Evolutionary conservation across 2,329 filamentous ascomycete species (phyloP).

Genomic region (Grosmannia serpens): DNA sequence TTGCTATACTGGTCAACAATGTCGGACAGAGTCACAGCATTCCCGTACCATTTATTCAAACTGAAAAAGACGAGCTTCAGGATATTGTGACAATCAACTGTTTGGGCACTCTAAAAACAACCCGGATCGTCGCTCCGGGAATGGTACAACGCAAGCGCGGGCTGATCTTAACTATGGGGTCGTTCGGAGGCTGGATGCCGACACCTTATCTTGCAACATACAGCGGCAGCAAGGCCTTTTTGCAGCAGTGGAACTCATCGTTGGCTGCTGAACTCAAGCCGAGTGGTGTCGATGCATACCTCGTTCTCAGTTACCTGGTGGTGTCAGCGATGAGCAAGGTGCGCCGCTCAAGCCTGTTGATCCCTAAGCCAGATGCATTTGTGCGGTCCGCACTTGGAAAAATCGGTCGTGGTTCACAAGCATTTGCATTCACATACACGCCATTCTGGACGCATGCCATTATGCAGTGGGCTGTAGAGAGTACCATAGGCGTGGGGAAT

Average conservation of each 20-base stretch:
- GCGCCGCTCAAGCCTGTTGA: constrained; percentile 60
- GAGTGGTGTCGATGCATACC: constrained; percentile 76
- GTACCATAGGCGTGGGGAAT: constrained; percentile 38
- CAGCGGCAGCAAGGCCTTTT: constrained; percentile 94
- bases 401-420: constrained; percentile 73
- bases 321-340: constrained; percentile 97
- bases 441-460: constrained; percentile 88
- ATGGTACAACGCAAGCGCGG: constrained; percentile 78
- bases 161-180: constrained; percentile 93
- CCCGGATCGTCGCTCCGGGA: constrained; percentile 70
- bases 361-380: constrained; percentile 74
- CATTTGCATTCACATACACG: constrained; percentile 72
- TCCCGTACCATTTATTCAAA: constrained; percentile 78
- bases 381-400: constrained; percentile 69
- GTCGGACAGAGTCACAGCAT: constrained; percentile 92
- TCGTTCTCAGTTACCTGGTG: constrained; percentile 85
- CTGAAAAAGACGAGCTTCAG: constrained; percentile 65
- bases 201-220: constrained; percentile 92
- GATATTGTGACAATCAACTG: constrained; percentile 96
- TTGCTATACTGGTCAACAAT: constrained; percentile 90
- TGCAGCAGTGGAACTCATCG: constrained; percentile 89
- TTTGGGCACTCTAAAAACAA: constrained; percentile 77
- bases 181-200: constrained; percentile 84
- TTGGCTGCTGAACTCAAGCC: constrained; percentile 73
- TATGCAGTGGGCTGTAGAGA: constrained; percentile 73